Evolutionary conservation across 495 filamentous ascomycete species (phyloP).

Genomic region (Bacidia rubella): DNA sequence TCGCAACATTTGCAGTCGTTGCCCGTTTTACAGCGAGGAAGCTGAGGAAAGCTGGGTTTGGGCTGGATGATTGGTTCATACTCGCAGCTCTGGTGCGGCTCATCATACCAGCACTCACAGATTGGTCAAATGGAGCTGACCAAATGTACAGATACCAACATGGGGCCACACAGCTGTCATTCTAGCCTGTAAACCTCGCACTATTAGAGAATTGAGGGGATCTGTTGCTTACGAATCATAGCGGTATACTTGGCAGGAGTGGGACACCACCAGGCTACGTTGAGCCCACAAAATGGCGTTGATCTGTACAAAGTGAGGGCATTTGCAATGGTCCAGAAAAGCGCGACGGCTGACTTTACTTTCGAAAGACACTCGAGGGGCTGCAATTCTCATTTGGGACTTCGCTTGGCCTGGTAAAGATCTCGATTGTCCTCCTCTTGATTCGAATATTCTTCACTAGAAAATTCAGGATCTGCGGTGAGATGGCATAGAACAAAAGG

Average conservation of each 20-base stretch:
- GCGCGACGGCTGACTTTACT: no score
- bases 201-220: not conserved
- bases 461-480: not conserved
- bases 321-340: no score
- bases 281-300: not conserved
- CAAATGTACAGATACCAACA: not conserved
- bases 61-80: conserved; percentile 13
- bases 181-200: not conserved
- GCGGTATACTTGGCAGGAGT: not conserved
- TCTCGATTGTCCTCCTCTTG: not conserved
- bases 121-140: no score
- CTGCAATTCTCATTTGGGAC: not conserved
- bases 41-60: conserved; percentile 3
- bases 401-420: not conserved
- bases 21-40: conserved; percentile 3
- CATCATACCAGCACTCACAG: not conserved
- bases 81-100: conserved; percentile 6
- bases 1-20: not conserved
- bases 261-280: not conserved
- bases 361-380: not conserved
- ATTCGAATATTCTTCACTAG: not conserved
- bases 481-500: not conserved
- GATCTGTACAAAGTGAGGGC: not conserved
- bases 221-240: not conserved
- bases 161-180: not conserved